phyloP scores from a whole-genome alignment of 306 rosid genomes.

The Pyrus betulifolia region DNA sequence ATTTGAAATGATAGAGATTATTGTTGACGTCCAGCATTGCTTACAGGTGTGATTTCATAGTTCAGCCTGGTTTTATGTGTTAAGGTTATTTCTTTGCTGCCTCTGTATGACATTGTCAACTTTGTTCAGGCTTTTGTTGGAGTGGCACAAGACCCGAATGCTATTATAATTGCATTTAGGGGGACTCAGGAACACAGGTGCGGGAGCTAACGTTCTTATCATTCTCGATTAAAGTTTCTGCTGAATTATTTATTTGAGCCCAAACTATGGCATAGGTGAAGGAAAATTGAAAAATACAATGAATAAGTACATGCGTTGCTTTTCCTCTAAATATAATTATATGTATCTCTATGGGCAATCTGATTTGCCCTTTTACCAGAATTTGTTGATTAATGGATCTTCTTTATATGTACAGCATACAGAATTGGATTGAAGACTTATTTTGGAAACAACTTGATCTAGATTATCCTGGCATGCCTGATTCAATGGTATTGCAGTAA shows the following conservation, averaged over 20 bases:
- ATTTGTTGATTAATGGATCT: slow-evolving; percentile 10
- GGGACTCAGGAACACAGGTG: slow-evolving; percentile 96
- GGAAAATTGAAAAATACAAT: background rate
- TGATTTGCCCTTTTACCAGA: background rate
- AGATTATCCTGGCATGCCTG: slow-evolving; percentile 89
- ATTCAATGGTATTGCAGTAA: slow-evolving; percentile 62
- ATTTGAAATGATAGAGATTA: slow-evolving; percentile 84
- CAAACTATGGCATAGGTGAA: background rate
- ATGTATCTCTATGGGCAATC: background rate
- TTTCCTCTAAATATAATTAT: background rate
- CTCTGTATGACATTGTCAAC: slow-evolving; percentile 12
- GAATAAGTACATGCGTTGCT: background rate
- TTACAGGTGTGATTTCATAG: slow-evolving; percentile 57
- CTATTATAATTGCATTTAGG: slow-evolving; percentile 85
- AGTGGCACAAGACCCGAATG: slow-evolving; percentile 64
- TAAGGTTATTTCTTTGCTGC: background rate
- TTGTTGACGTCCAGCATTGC: slow-evolving; percentile 93
- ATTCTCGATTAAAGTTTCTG: background rate
- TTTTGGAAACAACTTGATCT: slow-evolving; percentile 91
- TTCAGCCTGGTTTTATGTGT: background rate
- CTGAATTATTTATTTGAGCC: background rate
- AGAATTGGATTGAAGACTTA: slow-evolving; percentile 92
- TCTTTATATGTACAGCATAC: slow-evolving; percentile 57
- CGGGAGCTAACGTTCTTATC: background rate
- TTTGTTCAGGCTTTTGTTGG: slow-evolving; percentile 77